Conservation (phyloP, 2,329 filamentous ascomycete species). For the Sordariomycetes sp. region DNA sequence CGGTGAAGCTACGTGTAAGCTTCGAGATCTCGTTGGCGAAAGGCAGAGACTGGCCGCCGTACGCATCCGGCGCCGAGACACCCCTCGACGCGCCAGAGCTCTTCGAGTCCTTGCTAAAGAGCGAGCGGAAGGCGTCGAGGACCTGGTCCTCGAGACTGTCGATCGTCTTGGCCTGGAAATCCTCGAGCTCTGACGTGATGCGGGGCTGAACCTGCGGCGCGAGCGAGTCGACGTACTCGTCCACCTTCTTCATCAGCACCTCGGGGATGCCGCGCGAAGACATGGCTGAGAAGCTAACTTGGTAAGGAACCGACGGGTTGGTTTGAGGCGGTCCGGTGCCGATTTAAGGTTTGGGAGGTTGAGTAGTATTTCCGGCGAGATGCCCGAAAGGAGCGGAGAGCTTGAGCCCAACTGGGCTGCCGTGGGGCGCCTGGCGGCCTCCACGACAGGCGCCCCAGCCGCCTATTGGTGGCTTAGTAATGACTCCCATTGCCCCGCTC, state of each 20-base stretch:
- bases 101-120: slow-evolving; percentile 19
- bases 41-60: slow-evolving; percentile 25
- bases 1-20: slow-evolving; percentile 24
- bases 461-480: no score
- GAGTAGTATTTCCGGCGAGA: no score
- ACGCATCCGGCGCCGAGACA: slow-evolving; percentile 21
- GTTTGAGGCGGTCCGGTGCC: no score
- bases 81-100: slow-evolving; percentile 7
- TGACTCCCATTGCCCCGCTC: no score
- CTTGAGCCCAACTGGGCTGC: no score
- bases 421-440: background rate
- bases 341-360: no score
- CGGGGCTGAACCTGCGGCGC: slow-evolving; percentile 30
- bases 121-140: slow-evolving; percentile 27
- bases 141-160: slow-evolving; percentile 29
- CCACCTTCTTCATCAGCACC: slow-evolving; percentile 27
- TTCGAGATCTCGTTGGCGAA: slow-evolving; percentile 30
- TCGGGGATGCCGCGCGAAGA: slow-evolving; percentile 24
- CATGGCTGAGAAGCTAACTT: slow-evolving; percentile 12
- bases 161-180: slow-evolving; percentile 29
- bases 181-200: slow-evolving; percentile 27
- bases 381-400: no score
- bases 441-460: no score
- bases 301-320: no score
- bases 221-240: slow-evolving; percentile 32